Conservation (phyloP, 1,284 basidiomycete species). For the Ustilago crameri region DNA sequence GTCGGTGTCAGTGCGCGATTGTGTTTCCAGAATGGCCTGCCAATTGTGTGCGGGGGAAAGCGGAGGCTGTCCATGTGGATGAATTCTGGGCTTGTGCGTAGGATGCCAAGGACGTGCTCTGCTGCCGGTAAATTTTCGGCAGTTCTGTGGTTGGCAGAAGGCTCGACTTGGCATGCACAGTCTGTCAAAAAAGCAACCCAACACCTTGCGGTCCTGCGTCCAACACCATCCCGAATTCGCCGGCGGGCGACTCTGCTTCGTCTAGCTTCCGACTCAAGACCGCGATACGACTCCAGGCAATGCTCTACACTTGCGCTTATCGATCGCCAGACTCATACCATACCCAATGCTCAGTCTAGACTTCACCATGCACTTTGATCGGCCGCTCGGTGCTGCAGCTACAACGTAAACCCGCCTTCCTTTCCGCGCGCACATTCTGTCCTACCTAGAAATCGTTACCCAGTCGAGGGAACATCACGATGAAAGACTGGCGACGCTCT, state of each 20-base stretch:
- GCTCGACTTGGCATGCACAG: not conserved
- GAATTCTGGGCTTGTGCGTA: not conserved
- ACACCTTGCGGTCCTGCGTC: not conserved
- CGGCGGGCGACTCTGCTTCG: not conserved
- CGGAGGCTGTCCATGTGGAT: not conserved
- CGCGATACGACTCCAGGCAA: not conserved
- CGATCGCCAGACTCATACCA: no score
- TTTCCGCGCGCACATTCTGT: no score
- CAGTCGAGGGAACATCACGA: no score
- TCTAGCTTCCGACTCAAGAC: no score
- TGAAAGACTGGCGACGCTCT: conserved; percentile 59
- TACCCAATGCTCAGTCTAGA: no score
- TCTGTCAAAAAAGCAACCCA: no score
- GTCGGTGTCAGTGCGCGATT: not conserved
- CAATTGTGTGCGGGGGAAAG: not conserved
- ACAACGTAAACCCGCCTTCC: no score
- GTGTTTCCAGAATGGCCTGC: no score
- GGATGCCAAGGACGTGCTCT: not conserved
- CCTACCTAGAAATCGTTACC: no score
- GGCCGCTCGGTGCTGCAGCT: no score
- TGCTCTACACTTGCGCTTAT: not conserved
- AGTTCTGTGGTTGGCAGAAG: not conserved
- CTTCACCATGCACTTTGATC: no score
- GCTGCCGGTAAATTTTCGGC: conserved; percentile 8
- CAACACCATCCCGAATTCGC: not conserved